phyloP scores from a whole-genome alignment of 371 early-diverging fungal species.

The Fennellomyces sp. region DNA sequence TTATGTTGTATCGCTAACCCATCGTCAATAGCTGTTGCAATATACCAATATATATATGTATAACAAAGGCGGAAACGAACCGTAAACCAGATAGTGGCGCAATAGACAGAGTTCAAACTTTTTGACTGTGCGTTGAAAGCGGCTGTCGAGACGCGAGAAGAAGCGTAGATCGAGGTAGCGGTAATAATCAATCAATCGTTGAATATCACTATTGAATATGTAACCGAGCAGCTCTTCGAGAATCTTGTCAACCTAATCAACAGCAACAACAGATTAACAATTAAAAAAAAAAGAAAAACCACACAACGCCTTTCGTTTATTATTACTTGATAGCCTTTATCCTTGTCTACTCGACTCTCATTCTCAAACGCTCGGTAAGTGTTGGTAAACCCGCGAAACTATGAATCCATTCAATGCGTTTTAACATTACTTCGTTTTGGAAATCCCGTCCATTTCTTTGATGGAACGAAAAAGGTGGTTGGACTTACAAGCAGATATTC shows the following conservation, averaged over 20 bases:
- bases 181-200: constrained; percentile 62
- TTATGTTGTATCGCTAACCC: constrained; percentile 65
- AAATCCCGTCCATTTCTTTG: neutral
- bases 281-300: too few species aligned
- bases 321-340: constrained; percentile 71
- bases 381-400: constrained; percentile 71
- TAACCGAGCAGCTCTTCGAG: constrained; percentile 61
- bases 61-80: constrained; percentile 30
- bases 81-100: constrained; percentile 65
- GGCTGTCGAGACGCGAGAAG: constrained; percentile 68
- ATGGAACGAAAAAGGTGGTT: neutral
- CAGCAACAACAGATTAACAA: too few species aligned
- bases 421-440: neutral
- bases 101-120: constrained; percentile 68
- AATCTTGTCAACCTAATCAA: constrained; percentile 70
- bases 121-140: constrained; percentile 62
- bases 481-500: constrained; percentile 66
- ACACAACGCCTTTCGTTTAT: too few species aligned
- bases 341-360: constrained; percentile 62
- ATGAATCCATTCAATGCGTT: neutral
- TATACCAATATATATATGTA: neutral
- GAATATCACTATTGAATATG: constrained; percentile 59
- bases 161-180: constrained; percentile 69
- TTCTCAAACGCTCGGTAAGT: constrained; percentile 67
- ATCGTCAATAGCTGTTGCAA: too few species aligned